phyloP scores from a whole-genome alignment of 306 rosid species.

The Dalbergia cultrata region DNA sequence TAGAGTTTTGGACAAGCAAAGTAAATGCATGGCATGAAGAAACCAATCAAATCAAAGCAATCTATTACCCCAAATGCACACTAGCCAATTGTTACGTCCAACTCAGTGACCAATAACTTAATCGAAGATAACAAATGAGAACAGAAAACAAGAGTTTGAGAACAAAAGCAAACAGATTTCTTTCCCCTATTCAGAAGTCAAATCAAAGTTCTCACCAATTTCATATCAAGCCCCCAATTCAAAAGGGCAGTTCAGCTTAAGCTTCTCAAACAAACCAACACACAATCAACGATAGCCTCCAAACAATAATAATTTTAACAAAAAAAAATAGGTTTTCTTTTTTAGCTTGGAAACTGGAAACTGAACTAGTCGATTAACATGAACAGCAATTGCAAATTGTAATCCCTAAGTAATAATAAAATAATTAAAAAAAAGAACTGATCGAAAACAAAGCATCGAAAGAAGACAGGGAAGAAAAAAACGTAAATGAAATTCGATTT shows the following conservation, averaged over 20 bases:
- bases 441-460: not conserved
- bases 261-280: conserved; percentile 7
- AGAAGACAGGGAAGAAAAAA: not conserved
- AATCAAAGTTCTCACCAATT: conserved; percentile 29
- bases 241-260: not conserved
- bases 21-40: not conserved
- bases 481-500: not conserved
- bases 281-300: conserved; percentile 8
- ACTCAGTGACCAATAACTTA: conserved; percentile 13
- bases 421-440: conserved; percentile 22
- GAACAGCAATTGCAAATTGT: conserved; percentile 13
- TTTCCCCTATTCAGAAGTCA: not conserved
- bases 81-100: not conserved
- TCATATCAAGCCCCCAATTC: conserved; percentile 34
- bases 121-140: not conserved
- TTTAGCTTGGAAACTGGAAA: not conserved
- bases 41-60: conserved; percentile 21
- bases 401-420: not conserved
- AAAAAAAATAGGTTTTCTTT: not conserved
- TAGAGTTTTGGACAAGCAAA: not conserved
- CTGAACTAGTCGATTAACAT: not conserved
- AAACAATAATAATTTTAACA: not conserved
- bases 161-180: not conserved
- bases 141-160: not conserved
- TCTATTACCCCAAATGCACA: conserved; percentile 17